Conservation (phyloP, 306 rosid genomes). For the Cucumis cinereus region DNA sequence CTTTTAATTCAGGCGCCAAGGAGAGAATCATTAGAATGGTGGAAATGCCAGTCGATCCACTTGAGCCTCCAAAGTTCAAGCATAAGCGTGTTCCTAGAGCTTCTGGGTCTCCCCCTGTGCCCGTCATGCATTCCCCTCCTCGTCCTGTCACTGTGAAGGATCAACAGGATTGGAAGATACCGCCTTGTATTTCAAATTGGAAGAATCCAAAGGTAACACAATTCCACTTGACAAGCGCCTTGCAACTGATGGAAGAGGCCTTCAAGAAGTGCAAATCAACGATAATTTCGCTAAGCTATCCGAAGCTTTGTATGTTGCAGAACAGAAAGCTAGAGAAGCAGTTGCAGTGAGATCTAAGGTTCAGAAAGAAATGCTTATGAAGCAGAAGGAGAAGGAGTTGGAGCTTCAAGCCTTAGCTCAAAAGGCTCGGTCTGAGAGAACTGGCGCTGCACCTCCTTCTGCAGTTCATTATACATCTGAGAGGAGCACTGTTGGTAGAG, state of each 20-base stretch:
- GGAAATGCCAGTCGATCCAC: constrained; percentile 90
- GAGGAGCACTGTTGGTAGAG: constrained; percentile 20
- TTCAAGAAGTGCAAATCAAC: constrained; percentile 79
- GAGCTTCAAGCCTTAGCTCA: constrained; percentile 73
- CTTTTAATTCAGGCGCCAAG: constrained; percentile 78
- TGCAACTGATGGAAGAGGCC: constrained; percentile 82
- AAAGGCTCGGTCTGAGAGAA: constrained; percentile 73
- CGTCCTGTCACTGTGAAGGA: constrained; percentile 85
- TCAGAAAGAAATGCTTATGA: constrained; percentile 74
- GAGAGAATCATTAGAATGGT: constrained; percentile 87
- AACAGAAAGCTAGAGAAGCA: constrained; percentile 92
- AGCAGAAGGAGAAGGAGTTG: constrained; percentile 80
- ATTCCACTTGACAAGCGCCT: constrained; percentile 89
- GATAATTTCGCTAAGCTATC: constrained; percentile 82
- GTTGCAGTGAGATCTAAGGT: constrained; percentile 87
- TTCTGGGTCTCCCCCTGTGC: constrained; percentile 83
- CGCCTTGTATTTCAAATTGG: constrained; percentile 90
- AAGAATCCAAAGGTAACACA: constrained; percentile 84
- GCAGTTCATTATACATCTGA: constrained; percentile 29
- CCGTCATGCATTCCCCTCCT: constrained; percentile 88
- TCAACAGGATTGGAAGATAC: constrained; percentile 92
- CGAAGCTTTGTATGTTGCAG: constrained; percentile 70
- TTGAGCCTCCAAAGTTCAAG: constrained; percentile 87
- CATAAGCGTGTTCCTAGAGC: constrained; percentile 89
- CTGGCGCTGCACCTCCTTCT: constrained; percentile 48